A percentile compares a stretch with the other conserved stretches of the same genome.
Conservation (phyloP, 192 early-diverging fungal species). For the Coemansia sp. region DNA sequence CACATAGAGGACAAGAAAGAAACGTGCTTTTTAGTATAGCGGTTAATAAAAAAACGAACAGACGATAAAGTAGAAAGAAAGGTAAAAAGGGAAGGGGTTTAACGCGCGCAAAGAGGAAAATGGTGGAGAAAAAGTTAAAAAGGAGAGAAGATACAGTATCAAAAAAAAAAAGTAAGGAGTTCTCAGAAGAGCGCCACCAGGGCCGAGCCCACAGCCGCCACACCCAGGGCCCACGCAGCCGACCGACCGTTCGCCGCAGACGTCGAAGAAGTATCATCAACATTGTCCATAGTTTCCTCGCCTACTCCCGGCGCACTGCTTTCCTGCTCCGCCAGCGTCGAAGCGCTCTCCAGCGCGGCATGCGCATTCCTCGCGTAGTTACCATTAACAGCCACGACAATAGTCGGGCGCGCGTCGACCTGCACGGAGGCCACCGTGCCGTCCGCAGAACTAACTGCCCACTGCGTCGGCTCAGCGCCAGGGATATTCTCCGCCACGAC, state of each 20-base stretch:
- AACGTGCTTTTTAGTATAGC: neutral
- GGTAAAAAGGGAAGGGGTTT: neutral
- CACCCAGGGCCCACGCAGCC: too few relatives aligned
- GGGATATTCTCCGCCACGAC: conserved; percentile 28
- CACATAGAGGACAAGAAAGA: neutral
- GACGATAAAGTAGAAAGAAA: neutral
- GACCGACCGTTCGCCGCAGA: too few relatives aligned
- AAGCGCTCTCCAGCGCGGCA: neutral
- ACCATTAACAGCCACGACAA: conserved; percentile 42
- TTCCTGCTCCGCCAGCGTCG: neutral
- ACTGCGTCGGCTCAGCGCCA: conserved; percentile 16
- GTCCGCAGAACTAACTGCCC: conserved; percentile 18
- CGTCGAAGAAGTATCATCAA: too few relatives aligned
- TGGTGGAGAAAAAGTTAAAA: neutral
- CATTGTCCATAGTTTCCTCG: too few relatives aligned
- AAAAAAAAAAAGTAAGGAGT: too few relatives aligned
- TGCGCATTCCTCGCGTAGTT: conserved; percentile 17
- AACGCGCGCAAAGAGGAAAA: neutral
- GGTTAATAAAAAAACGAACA: neutral
- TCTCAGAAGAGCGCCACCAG: too few relatives aligned
- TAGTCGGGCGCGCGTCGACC: conserved; percentile 23
- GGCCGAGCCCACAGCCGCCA: too few relatives aligned
- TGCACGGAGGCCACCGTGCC: conserved; percentile 23
- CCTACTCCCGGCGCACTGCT: neutral
- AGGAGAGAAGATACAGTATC: neutral